Base-by-base conservation (phyloP, 208 protist species). In the Acanthamoeba lenticulata region DNA sequence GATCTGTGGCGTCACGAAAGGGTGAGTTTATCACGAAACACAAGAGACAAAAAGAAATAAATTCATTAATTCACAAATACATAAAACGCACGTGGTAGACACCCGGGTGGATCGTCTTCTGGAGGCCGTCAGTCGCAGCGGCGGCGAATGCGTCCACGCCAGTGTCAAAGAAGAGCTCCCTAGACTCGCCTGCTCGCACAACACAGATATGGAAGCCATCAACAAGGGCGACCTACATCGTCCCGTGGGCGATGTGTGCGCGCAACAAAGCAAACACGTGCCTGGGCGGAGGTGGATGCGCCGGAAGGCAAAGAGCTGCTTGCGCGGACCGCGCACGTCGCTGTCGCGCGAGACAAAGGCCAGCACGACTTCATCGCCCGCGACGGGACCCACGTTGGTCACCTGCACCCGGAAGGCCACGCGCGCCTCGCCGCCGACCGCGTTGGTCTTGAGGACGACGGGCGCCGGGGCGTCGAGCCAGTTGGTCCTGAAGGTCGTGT, bases 401-500 rank as follows among this genome's bases (percentile, higher is more conserved):
- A 95, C 94, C 24, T 6, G 60, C 34, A 94, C 60, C 11, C 62
- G 60, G 49, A 94, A 62, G n/a, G 94, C 17, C 21, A 13, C n/a
- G 34, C 36, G 21, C n/a, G n/a, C 62, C n/a, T 49, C 15, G 44
- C 74, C n/a, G 52, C 29, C 11, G 1, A 17, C 19, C 38, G 34
- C 67, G 27, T 77, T 27, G 67, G 67, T 19, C 38, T 85, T 85
- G 44, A 85, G 5, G 32, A 57, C n/a, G 44, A 21, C 55, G 6
- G 74, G 24, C 1, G 49, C 19, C n/a, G 74, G 74, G 42, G 7
- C 27, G 3, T 13, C n/a, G 74, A 85, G 74, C 74, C 62, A 93
- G 1, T 52, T 5, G 9, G 67, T 67, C 42, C 60, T 67, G 72
- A 95, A 95, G 5, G 94, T 95, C 24, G 92, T 95, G 93, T 94